A percentile compares a stretch with the other conserved stretches of the same genome.
These are phyloP conservation scores for Gentiana straminea DNA, from an alignment of 257 asterid species.

Conservation along the genomic window DNA sequence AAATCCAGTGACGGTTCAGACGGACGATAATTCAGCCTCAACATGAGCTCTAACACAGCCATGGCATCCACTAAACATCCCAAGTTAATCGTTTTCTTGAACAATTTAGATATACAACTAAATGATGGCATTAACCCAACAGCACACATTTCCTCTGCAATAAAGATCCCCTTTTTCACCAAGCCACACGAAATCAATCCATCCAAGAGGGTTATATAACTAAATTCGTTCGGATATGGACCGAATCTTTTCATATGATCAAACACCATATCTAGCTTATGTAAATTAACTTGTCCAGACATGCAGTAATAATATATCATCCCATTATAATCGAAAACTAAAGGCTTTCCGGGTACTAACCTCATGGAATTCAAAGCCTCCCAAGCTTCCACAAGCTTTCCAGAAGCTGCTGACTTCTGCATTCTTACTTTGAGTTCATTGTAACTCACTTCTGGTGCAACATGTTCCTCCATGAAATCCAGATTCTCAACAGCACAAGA, in stretches of 20 bases:
- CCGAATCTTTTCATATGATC: conserved; percentile 41
- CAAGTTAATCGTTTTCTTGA: conserved; percentile 26
- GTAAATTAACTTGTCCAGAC: conserved; percentile 28
- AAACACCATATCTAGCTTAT: conserved; percentile 32
- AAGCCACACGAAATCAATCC: conserved; percentile 31
- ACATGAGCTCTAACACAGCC: conserved; percentile 28
- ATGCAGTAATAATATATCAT: conserved; percentile 36
- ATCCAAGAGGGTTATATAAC: conserved; percentile 36
- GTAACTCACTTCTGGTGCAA: conserved; percentile 12
- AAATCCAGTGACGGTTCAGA: conserved; percentile 18
- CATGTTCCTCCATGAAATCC: conserved; percentile 10
- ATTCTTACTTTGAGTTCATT: conserved; percentile 27
- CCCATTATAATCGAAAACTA: conserved; percentile 37
- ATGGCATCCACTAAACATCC: conserved; percentile 30
- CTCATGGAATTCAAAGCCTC: conserved; percentile 33
- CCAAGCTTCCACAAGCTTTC: conserved; percentile 31
- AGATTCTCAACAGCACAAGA: conserved; percentile 11
- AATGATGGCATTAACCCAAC: conserved; percentile 38
- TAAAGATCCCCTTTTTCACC: conserved; percentile 30
- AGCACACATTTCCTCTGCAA: conserved; percentile 36
- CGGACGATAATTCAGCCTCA: conserved; percentile 25
- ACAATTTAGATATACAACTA: conserved; percentile 27
- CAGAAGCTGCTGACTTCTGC: conserved; percentile 38
- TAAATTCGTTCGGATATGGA: conserved; percentile 40
- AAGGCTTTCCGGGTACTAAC: conserved; percentile 34